Conservation (phyloP, 768 basidiomycete genomes). For the Suillus sp. region DNA sequence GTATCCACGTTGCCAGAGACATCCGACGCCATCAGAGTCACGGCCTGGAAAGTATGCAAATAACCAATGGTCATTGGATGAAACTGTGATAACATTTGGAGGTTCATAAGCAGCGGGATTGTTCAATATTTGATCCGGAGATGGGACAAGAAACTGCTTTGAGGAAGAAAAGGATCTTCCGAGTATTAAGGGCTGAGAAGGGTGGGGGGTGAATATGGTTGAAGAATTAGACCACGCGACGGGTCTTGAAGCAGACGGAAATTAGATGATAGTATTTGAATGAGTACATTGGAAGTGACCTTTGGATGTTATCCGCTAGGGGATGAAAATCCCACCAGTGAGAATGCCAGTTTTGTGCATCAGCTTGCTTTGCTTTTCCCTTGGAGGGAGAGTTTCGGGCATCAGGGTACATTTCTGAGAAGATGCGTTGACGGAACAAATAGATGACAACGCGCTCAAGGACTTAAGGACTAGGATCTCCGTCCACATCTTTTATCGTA, state of each 20-base stretch:
- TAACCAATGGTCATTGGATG: constrained; percentile 61
- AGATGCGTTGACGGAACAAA: constrained; percentile 17
- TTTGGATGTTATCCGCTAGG: constrained; percentile 55
- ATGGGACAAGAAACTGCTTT: constrained; percentile 59
- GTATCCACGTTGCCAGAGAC: constrained; percentile 62
- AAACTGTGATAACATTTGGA: constrained; percentile 61
- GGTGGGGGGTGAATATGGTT: constrained; percentile 69
- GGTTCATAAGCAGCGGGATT: constrained; percentile 56
- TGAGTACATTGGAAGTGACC: constrained; percentile 39
- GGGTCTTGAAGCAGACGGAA: constrained; percentile 46
- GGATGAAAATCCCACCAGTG: constrained; percentile 79
- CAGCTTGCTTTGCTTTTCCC: constrained; percentile 51
- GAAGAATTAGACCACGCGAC: constrained; percentile 72
- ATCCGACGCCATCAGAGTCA: constrained; percentile 57
- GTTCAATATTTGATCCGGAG: constrained; percentile 51
- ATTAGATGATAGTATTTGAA: neutral
- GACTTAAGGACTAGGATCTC: neutral
- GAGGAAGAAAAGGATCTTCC: constrained; percentile 72
- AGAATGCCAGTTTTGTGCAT: constrained; percentile 51
- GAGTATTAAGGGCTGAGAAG: constrained; percentile 57
- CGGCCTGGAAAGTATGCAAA: constrained; percentile 75
- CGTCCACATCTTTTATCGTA: neutral
- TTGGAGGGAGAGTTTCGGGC: constrained; percentile 45
- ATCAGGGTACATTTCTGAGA: constrained; percentile 26
- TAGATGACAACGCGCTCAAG: constrained; percentile 2